Conservation (phyloP, 2,329 filamentous ascomycete species). For the Fusarium paranaense region DNA sequence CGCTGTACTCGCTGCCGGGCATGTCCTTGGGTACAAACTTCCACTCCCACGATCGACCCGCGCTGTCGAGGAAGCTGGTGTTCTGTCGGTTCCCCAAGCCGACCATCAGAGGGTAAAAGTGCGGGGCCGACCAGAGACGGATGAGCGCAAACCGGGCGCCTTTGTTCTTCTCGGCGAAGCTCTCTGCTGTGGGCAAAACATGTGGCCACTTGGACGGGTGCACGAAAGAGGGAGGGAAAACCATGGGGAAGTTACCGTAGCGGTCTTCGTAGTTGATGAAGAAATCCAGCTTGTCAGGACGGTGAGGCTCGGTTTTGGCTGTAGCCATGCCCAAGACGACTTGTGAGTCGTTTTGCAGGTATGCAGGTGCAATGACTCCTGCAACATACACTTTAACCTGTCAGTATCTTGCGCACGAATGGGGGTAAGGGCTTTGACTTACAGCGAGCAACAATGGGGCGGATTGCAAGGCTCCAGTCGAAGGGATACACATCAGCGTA, state of each 20-base stretch:
- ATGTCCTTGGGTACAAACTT: conserved; percentile 47
- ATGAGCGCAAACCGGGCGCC: conserved; percentile 43
- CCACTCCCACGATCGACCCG: conserved; percentile 42
- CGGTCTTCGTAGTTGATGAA: conserved; percentile 46
- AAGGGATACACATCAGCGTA: conserved; percentile 41
- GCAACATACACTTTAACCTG: conserved; percentile 39
- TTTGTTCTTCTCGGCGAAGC: conserved; percentile 17
- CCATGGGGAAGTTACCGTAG: conserved; percentile 19
- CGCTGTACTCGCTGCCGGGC: conserved; percentile 41
- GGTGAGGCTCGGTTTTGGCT: conserved; percentile 41
- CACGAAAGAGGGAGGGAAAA: conserved; percentile 20
- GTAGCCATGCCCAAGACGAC: conserved; percentile 37
- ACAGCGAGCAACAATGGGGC: conserved; percentile 42
- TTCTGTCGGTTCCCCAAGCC: conserved; percentile 28
- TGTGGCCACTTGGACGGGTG: conserved; percentile 37
- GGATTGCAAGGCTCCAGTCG: conserved; percentile 44
- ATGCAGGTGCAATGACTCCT: conserved; percentile 39
- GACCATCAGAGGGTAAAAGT: conserved; percentile 47
- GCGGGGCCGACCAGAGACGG: conserved; percentile 44
- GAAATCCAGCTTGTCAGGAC: conserved; percentile 41
- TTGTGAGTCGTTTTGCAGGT: conserved; percentile 32
- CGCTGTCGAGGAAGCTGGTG: conserved; percentile 43
- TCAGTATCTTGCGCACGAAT: conserved; percentile 3
- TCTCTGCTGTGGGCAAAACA: conserved; percentile 30
- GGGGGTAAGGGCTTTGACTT: not conserved